Evolutionary conservation across 345 rosid species (phyloP), one percentile per base, ranked within the genome.

Genomic region (Boechera divaricarpa): DNA sequence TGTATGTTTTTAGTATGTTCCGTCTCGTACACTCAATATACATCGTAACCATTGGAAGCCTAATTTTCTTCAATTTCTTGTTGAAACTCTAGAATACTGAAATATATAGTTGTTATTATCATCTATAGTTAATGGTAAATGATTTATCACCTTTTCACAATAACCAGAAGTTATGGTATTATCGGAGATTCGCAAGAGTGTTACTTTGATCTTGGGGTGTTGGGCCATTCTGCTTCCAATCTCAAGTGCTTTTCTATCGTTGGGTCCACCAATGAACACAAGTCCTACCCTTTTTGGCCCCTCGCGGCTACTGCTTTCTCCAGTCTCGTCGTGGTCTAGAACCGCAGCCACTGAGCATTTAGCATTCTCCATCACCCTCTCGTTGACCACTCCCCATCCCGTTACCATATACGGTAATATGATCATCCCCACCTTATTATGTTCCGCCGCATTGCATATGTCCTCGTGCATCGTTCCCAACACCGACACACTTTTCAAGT

Each of bases 311-410:
- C 10, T 21, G 55, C 10, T 51, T 18, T 51, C 55, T 51, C 5
- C 2, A 18, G 55, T 51, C 28, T 51, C 29, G 0, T 51, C 10
- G 8, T 26, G 55, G 55, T 51, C 11, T 51, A 51, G 12, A 51
- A 51, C 29, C 11, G 55, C 55, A 21, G 21, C 29, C 28, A 51
- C 28, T 9, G 28, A 21, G 55, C 55, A 51, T 51, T 51, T 51
- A 51, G 29, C 55, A 51, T 51, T 8, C 55, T 51, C 55, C 55
- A 51, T 51, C 4, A 51, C 55, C 55, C 11, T 51, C 55, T 51
- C 55, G 11, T 51, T 51, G 11, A 51, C 55, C 5, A 51, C 55
- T 21, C 28, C 55, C 55, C 55, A 51, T 51, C 55, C 26, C 5
- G 55, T 18, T 7, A 21, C 29, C 55, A 51, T 18, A 51, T 51